Evolutionary conservation across 768 basidiomycete species (phyloP).

Genomic region (Suillus bovinus): DNA sequence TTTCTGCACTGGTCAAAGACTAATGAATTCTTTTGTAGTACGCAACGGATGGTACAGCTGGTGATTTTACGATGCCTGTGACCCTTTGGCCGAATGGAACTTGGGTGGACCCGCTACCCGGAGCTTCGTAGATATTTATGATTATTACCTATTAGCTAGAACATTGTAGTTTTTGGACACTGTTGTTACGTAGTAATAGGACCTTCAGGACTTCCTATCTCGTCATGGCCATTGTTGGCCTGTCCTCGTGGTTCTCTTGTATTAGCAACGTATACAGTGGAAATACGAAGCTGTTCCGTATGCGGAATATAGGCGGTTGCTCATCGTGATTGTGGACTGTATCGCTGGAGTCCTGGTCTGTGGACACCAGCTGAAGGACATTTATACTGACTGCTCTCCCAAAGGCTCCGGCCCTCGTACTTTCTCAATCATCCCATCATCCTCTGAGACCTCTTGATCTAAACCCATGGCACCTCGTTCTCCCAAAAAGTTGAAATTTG

Average conservation of each 20-base stretch:
- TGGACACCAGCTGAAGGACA: not conserved
- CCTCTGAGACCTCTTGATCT: not conserved
- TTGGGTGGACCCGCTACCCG: constrained; percentile 72
- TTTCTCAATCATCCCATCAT: constrained; percentile 1
- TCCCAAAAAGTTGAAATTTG: not conserved
- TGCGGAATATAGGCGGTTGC: not conserved
- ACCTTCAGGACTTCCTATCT: not conserved
- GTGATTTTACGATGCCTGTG: constrained; percentile 82
- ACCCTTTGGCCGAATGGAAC: constrained; percentile 79
- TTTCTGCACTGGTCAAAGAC: constrained; percentile 4
- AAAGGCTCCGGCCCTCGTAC: not conserved
- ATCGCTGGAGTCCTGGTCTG: not conserved
- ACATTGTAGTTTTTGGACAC: not conserved
- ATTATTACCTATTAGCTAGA: not conserved
- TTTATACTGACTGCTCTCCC: not conserved
- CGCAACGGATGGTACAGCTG: constrained; percentile 44
- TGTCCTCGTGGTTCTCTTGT: not conserved
- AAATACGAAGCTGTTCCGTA: constrained; percentile 2
- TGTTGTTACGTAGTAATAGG: not conserved
- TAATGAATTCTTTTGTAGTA: constrained; percentile 40
- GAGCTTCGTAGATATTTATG: constrained; percentile 48
- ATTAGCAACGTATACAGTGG: not conserved
- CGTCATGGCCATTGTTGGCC: not conserved
- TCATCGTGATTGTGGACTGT: not conserved
- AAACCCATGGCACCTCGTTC: not conserved